A percentile compares a stretch with the other conserved stretches of the same genome.
These are phyloP conservation scores for Nigrograna mackinnonii DNA, from an alignment of 2,329 filamentous ascomycete species.

Conservation along the genomic window DNA sequence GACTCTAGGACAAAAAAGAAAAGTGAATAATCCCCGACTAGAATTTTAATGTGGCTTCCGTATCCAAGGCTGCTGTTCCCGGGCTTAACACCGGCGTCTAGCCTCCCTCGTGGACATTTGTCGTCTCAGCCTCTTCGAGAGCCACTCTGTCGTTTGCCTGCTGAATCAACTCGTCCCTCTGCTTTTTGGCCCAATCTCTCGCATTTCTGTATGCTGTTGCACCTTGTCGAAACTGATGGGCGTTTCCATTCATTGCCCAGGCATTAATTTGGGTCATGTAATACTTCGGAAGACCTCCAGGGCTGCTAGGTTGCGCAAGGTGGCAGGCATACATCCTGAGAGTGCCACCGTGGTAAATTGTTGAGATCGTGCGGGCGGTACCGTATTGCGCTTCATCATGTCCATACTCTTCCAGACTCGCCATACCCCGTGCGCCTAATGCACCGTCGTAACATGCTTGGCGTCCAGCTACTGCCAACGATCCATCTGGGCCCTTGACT, in stretches of 20 bases:
- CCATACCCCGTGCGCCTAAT: slow-evolving; percentile 39
- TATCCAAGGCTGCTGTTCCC: too few relatives aligned
- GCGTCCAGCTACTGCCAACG: slow-evolving; percentile 20
- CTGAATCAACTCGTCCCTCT: slow-evolving; percentile 7
- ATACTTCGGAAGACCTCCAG: slow-evolving; percentile 40
- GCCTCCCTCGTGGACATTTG: too few relatives aligned
- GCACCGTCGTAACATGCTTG: slow-evolving; percentile 18
- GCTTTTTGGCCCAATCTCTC: slow-evolving; percentile 9
- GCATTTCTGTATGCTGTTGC: slow-evolving; percentile 9
- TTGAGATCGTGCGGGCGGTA: slow-evolving; percentile 42
- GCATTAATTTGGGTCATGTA: slow-evolving; percentile 38
- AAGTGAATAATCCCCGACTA: too few relatives aligned
- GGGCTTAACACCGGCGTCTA: too few relatives aligned
- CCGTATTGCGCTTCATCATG: slow-evolving; percentile 31
- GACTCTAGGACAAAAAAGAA: too few relatives aligned
- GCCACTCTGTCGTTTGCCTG: slow-evolving; percentile 8
- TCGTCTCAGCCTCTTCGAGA: background rate
- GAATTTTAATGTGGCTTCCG: too few relatives aligned
- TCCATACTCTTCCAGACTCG: slow-evolving; percentile 40
- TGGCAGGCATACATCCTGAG: slow-evolving; percentile 45
- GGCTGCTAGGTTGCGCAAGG: slow-evolving; percentile 30
- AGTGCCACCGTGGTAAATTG: slow-evolving; percentile 39
- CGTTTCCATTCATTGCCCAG: slow-evolving; percentile 3
- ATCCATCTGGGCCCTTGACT: slow-evolving; percentile 40
- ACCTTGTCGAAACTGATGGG: slow-evolving; percentile 8